Percentiles rank a stretch among this genome's conserved stretches.
phyloP scores from a whole-genome alignment of 2,329 filamentous ascomycete species.

The Xylariales sp. region DNA sequence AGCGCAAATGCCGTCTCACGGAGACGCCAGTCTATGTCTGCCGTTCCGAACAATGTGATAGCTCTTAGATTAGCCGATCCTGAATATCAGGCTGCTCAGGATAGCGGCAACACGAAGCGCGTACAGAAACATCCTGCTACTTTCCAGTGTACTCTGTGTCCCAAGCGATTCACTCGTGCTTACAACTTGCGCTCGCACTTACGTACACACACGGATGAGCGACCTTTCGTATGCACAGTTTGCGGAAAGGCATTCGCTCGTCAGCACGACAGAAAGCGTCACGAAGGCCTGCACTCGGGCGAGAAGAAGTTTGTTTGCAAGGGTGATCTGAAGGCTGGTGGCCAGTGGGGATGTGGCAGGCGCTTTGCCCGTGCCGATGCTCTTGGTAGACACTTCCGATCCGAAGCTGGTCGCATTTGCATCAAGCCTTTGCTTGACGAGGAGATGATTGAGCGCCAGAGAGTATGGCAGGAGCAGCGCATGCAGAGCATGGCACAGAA shows the following conservation, averaged over 20 bases:
- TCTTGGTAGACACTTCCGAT: constrained; percentile 88
- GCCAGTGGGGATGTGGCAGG: constrained; percentile 88
- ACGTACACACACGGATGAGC: constrained; percentile 93
- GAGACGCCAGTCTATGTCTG: constrained; percentile 60
- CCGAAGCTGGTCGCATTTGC: constrained; percentile 90
- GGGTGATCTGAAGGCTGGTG: constrained; percentile 77
- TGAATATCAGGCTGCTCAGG: constrained; percentile 66
- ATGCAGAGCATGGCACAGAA: constrained; percentile 55
- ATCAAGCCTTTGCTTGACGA: constrained; percentile 97
- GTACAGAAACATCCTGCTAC: constrained; percentile 96
- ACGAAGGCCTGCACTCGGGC: constrained; percentile 91
- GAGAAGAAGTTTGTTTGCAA: constrained; percentile 99
- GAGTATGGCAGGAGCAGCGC: constrained; percentile 68
- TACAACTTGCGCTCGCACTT: constrained; percentile 96
- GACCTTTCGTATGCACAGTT: constrained; percentile 94
- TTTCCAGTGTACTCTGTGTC: constrained; percentile 90
- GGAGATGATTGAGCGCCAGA: constrained; percentile 79
- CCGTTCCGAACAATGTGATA: constrained; percentile 61
- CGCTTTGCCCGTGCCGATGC: constrained; percentile 95
- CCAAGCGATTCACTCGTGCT: constrained; percentile 91
- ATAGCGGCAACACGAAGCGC: constrained; percentile 65
- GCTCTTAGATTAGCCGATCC: constrained; percentile 91
- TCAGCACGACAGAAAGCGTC: constrained; percentile 94
- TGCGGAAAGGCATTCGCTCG: constrained; percentile 96
- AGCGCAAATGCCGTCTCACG: constrained; percentile 39